These are phyloP conservation scores for Senna siamea DNA, from an alignment of 306 rosid species.

Conservation along the genomic window DNA sequence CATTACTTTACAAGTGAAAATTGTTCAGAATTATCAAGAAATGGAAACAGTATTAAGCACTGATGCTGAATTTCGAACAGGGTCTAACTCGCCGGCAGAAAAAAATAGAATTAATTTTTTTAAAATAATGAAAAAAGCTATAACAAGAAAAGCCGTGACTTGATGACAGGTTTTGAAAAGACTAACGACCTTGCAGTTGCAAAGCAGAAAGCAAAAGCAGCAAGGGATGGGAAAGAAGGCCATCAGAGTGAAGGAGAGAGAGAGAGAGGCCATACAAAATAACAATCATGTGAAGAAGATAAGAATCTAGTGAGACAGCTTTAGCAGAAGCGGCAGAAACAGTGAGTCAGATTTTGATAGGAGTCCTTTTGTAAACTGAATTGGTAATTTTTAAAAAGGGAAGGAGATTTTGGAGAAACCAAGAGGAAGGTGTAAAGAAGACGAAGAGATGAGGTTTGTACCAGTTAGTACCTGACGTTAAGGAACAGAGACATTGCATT, in stretches of 20 bases:
- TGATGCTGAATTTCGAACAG: no score
- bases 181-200: neutral
- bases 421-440: neutral
- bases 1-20: neutral
- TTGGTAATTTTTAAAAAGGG: neutral
- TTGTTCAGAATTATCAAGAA: neutral
- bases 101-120: no score
- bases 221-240: no score
- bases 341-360: constrained; percentile 7
- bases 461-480: neutral
- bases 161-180: neutral
- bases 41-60: neutral
- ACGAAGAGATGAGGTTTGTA: neutral
- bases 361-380: neutral
- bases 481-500: neutral
- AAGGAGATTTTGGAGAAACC: neutral
- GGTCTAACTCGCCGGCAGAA: no score
- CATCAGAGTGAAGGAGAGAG: neutral
- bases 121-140: neutral
- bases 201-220: neutral
- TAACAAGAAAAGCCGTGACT: neutral
- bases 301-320: constrained; percentile 23
- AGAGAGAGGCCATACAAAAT: constrained; percentile 7
- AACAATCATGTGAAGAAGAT: constrained; percentile 10
- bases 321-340: constrained; percentile 2